A percentile compares a stretch with the other conserved stretches of the same genome.
These are phyloP conservation scores for Diutina sp. DNA, from an alignment of 1,139 yeast species.

Conservation along the genomic window DNA sequence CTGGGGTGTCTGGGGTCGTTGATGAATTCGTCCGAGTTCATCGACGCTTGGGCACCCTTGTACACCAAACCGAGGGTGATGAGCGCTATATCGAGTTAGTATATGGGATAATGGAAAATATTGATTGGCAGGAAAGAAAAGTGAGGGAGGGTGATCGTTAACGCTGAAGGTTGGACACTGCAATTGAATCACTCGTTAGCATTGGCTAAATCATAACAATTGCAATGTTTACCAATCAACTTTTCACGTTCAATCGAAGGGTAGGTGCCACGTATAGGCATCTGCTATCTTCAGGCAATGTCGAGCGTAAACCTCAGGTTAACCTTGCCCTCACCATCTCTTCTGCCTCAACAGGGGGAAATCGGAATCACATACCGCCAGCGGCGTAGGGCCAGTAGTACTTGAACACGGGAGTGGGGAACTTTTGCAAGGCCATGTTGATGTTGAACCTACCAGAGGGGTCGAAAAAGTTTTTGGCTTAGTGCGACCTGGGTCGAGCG, in stretches of 20 bases:
- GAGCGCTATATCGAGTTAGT: conserved; percentile 23
- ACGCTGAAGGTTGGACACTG: too few relatives aligned
- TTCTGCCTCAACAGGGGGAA: neutral
- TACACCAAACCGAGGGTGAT: conserved; percentile 42
- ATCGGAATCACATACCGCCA: conserved; percentile 30
- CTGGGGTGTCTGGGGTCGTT: conserved; percentile 77
- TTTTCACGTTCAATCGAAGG: neutral
- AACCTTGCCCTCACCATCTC: too few relatives aligned
- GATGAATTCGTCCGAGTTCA: conserved; percentile 50
- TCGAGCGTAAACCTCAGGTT: too few relatives aligned
- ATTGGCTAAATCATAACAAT: too few relatives aligned
- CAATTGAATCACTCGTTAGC: too few relatives aligned
- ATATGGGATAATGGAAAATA: neutral
- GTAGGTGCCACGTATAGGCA: neutral
- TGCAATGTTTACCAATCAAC: too few relatives aligned
- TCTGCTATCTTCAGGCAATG: too few relatives aligned
- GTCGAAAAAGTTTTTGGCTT: neutral
- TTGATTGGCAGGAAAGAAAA: too few relatives aligned
- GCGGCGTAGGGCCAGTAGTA: conserved; percentile 37
- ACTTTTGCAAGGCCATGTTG: conserved; percentile 10
- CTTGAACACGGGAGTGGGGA: conserved; percentile 35
- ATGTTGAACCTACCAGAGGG: neutral
- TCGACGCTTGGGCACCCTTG: conserved; percentile 43
- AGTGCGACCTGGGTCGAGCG: neutral
- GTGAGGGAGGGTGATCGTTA: neutral